Evolutionary conservation across 306 rosid species (phyloP).

Genomic region (Ceratonia siliqua): DNA sequence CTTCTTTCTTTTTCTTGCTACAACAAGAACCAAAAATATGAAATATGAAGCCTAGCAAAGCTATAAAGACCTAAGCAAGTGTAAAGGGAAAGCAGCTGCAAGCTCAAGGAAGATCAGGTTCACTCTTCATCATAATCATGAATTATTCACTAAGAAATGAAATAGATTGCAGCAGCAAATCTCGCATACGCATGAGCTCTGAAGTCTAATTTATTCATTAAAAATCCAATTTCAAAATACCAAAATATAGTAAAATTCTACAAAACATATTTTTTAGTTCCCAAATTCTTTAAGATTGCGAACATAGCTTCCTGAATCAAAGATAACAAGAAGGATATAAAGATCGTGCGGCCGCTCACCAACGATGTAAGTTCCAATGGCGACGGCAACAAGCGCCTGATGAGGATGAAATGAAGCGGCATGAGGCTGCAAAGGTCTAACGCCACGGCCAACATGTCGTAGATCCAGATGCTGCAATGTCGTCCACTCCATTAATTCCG

Average conservation of each 20-base stretch:
- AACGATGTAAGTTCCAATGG: conserved; percentile 84
- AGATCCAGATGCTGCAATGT: conserved; percentile 98
- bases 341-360: conserved; percentile 48
- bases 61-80: not conserved
- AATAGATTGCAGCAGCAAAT: not conserved
- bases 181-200: conserved; percentile 10
- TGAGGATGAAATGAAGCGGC: conserved; percentile 88
- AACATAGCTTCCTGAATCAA: not conserved
- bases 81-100: not conserved
- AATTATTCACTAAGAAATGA: not conserved
- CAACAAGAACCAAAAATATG: not conserved
- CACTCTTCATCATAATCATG: not conserved
- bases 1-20: not conserved
- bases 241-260: not conserved
- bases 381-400: conserved; percentile 91
- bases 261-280: not conserved
- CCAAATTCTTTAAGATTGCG: not conserved
- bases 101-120: conserved; percentile 9
- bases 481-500: conserved; percentile 86
- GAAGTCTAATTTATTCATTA: not conserved
- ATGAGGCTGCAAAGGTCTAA: conserved; percentile 80
- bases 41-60: not conserved
- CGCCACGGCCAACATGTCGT: conserved; percentile 76
- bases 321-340: not conserved
- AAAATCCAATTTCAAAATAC: conserved; percentile 17